Evolutionary conservation across 768 basidiomycete genomes (phyloP).

Genomic region (Lepiota venenata): DNA sequence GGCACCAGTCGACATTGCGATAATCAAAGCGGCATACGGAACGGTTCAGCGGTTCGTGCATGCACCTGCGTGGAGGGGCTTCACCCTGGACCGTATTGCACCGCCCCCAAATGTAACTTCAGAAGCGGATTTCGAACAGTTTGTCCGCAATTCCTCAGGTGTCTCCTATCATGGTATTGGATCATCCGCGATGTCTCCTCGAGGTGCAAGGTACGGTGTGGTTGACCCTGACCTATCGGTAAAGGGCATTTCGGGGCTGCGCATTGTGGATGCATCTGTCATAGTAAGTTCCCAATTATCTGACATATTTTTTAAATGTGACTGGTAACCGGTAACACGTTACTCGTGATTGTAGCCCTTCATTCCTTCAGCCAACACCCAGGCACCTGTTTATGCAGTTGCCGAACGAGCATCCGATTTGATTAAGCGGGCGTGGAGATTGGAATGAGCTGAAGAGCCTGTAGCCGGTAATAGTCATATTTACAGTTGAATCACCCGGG

Average conservation of each 20-base stretch:
- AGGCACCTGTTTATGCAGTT: conserved; percentile 8
- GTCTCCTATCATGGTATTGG: conserved; percentile 19
- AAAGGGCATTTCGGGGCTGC: conserved; percentile 22
- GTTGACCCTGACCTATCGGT: conserved; percentile 25
- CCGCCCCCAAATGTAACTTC: conserved; percentile 8
- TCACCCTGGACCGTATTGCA: conserved; percentile 9
- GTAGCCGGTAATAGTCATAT: too few species aligned
- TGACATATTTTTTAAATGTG: background rate
- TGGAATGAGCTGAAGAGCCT: background rate
- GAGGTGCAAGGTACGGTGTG: conserved; percentile 20
- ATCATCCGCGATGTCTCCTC: conserved; percentile 20
- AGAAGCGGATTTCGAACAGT: conserved; percentile 12
- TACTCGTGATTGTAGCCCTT: background rate
- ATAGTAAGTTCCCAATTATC: conserved; percentile 15
- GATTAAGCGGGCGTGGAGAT: conserved; percentile 5
- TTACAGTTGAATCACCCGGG: too few species aligned
- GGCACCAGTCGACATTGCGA: conserved; percentile 12
- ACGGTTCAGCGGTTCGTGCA: conserved; percentile 8
- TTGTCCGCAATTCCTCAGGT: conserved; percentile 7
- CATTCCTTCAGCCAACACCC: background rate
- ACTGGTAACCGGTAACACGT: too few species aligned
- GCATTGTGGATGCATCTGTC: conserved; percentile 27
- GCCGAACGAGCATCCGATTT: conserved; percentile 6
- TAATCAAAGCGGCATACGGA: conserved; percentile 12
- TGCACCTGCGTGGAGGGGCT: conserved; percentile 13